Evolutionary conservation across 1,284 basidiomycete species (phyloP).

Genomic region (Apiotrichum porosum): DNA sequence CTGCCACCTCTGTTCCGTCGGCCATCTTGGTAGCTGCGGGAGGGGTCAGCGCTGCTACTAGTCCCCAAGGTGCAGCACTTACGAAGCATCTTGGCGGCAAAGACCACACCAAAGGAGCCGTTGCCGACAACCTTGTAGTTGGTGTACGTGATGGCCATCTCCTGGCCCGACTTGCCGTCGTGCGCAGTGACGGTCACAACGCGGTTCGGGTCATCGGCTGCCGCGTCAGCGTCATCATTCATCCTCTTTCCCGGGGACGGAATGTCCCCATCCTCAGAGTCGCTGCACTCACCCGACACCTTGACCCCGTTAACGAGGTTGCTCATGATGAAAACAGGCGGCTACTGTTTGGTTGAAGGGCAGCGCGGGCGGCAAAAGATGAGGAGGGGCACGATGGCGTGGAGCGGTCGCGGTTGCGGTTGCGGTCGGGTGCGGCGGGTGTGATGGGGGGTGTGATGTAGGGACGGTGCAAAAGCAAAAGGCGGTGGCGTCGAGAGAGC

Average conservation of each 20-base stretch:
- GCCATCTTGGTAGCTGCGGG: slow-evolving; percentile 35
- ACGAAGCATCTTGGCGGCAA: slow-evolving; percentile 59
- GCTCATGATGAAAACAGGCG: slow-evolving; percentile 9
- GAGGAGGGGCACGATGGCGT: too few species aligned
- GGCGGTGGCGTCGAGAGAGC: too few species aligned
- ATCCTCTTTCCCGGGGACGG: too few species aligned
- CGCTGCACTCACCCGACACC: slow-evolving; percentile 65
- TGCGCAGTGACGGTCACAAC: slow-evolving; percentile 91
- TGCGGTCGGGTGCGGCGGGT: too few species aligned
- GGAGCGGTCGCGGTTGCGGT: too few species aligned
- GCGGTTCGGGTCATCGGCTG: slow-evolving; percentile 83
- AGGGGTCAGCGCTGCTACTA: too few species aligned
- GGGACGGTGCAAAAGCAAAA: too few species aligned
- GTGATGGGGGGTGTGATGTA: too few species aligned
- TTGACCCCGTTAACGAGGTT: slow-evolving; percentile 75
- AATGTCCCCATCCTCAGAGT: too few species aligned
- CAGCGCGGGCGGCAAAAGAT: too few species aligned
- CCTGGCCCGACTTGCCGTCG: slow-evolving; percentile 87
- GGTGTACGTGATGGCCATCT: slow-evolving; percentile 86
- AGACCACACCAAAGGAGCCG: slow-evolving; percentile 97
- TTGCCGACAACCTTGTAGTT: slow-evolving; percentile 98
- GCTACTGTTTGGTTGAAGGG: neutral
- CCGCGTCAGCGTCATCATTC: slow-evolving; percentile 9
- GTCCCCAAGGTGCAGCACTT: too few species aligned
- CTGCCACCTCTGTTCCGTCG: slow-evolving; percentile 56